Evolutionary conservation across 192 early-diverging fungal genomes (phyloP), one percentile per base, ranked within the genome.

Genomic region (Rhizoclosmatium globosum): DNA sequence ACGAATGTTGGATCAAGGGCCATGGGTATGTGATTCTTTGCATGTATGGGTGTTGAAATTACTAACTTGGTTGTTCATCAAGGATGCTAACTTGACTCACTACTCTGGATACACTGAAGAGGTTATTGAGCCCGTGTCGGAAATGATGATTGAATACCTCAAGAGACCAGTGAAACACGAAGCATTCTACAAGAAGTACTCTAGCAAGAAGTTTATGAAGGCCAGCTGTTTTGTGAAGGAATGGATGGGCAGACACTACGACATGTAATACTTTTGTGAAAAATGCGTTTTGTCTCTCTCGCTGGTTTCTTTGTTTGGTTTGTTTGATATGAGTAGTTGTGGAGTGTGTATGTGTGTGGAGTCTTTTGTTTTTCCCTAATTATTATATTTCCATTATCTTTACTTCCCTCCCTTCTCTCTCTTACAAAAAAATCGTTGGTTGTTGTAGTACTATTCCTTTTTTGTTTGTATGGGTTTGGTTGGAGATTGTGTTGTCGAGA

Each of bases 181-280:
- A 43, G 90, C 90, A 38, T 87, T 99, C 70, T 95, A 85, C 83
- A 91, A 88, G 47, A 99, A 99, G 85, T 99, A 97, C 85, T 71
- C 93, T 23, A 85, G 88, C 77, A 89, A 89, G 67, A 91, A 91
- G 76, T 95, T 92, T 72, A 85, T 95, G 87, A 94, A 92, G 77
- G 96, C 92, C 17, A 92, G 92, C 66, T 70, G 94, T 47, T 95
- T 94, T 89, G 93, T 91, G 59, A 85, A 90, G 64, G 92, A 95
- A 75, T 97, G 95, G 95, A 89, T 95, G 41, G 77, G 83, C 13
- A 85, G 81, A 21, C 81, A 87, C 68, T 65, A 80, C 50, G 77
- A 64, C 65, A 3, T 77, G 47, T 45, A 56, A 50, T 39, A 57
- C 31, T 57, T 15, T 57, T 57, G 0, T 57, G 15, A 57, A 57